Evolutionary conservation across 2,329 filamentous ascomycete genomes (phyloP), one percentile per base, ranked within the genome.

Genomic region (Mycosphaerella sp.): DNA sequence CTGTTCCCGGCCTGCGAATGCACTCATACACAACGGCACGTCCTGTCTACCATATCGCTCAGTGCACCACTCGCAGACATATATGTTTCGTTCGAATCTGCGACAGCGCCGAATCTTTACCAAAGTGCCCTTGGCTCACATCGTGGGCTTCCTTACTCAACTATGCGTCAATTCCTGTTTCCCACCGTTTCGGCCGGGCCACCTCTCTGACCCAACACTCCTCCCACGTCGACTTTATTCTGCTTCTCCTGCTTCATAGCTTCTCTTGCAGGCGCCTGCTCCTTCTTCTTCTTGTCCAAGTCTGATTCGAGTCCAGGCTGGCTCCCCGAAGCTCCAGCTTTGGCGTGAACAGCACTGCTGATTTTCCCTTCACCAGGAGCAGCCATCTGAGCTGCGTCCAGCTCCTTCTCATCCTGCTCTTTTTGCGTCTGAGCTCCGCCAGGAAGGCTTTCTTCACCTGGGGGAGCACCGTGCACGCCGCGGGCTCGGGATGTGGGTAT

Each of bases 201-300:
- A n/a, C 74, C 74, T 26, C 66, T 66, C 65, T 77, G 74, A 1
- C 74, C 75, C 49, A 74, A 57, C 3, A 72, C 67, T 8, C 75
- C 75, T 6, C 67, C 74, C 45, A 70, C 71, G 62, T 69, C 69
- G 4, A 69, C 66, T 17, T 69, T 59, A 40, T 69, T 55, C 53
- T 65, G 51, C 62, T 72, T 70, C 59, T 72, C 56, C 56, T 68
- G 61, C 64, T 76, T 68, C 34, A 74, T 66, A 17, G 65, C 67
- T 49, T 74, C 70, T 41, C 76, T 62, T 23, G 68, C 62, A 12
- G 69, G 70, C 7, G 70, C 68, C 62, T 78, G 76, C 67, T 78
- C 76, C 2, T 68, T 73, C 66, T 77, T 78, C 67, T 78, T 78
- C 66, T 73, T 67, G 9, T 77, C 75, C 61, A 78, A 59, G 67